These are phyloP conservation scores for Coffea humblotiana DNA, from an alignment of 305 asterid species.

Conservation along the genomic window DNA sequence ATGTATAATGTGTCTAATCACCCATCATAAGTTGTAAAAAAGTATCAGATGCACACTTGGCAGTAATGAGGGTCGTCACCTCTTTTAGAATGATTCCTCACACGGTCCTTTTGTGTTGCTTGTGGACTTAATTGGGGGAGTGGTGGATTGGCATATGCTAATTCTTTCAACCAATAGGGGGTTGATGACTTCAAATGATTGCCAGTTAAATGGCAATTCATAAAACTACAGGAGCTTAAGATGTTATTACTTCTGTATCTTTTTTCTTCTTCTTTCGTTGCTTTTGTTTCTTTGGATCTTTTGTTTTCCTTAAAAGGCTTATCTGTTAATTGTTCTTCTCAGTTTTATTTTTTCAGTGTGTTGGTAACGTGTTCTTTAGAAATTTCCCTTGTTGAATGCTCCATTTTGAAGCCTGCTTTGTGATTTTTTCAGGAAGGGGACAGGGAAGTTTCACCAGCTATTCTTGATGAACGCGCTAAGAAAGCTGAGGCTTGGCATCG, in stretches of 20 bases:
- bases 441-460: conserved; percentile 49
- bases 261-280: neutral
- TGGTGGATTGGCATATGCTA: neutral
- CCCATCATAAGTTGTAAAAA: neutral
- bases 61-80: neutral
- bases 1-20: neutral
- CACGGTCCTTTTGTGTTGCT: neutral
- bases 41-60: neutral
- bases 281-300: neutral
- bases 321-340: neutral
- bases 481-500: conserved; percentile 96
- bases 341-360: neutral
- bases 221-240: neutral
- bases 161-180: neutral
- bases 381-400: neutral
- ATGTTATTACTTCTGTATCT: neutral
- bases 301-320: neutral
- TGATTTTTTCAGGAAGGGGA: conserved; percentile 59
- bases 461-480: conserved; percentile 76
- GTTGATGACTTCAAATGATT: neutral
- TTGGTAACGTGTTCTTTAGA: neutral
- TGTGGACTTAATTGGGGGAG: neutral
- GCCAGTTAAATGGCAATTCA: neutral
- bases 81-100: neutral
- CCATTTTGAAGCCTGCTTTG: neutral